Evolutionary conservation across 768 basidiomycete genomes (phyloP).

Genomic region (Tricholoma sp.): DNA sequence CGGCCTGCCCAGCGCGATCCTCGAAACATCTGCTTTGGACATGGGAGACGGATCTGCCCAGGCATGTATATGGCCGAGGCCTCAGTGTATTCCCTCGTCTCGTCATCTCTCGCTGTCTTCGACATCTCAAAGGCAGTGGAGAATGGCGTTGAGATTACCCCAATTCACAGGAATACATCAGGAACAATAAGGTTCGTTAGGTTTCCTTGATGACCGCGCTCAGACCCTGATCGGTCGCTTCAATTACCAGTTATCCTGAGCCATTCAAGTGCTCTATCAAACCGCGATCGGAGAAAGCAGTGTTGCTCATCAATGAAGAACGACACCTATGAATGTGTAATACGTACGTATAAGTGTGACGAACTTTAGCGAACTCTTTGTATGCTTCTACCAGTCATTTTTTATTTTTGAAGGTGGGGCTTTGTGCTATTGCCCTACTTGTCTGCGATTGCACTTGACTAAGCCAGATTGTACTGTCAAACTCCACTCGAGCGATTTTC

Average conservation of each 20-base stretch:
- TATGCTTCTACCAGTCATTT: too few species aligned
- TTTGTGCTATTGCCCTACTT: too few species aligned
- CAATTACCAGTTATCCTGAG: conserved; percentile 23
- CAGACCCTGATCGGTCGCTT: neutral
- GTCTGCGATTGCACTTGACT: too few species aligned
- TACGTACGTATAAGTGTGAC: too few species aligned
- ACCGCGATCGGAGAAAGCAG: conserved; percentile 25
- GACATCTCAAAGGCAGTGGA: conserved; percentile 40
- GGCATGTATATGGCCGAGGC: conserved; percentile 50
- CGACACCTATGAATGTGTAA: too few species aligned
- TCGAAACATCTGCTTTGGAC: conserved; percentile 39
- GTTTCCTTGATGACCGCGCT: neutral
- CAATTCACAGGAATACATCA: conserved; percentile 38
- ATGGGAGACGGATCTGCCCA: conserved; percentile 41
- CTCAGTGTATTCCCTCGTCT: conserved; percentile 39
- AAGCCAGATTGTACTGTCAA: too few species aligned
- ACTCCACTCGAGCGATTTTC: too few species aligned
- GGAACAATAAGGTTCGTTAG: conserved; percentile 35
- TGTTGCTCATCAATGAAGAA: conserved; percentile 21
- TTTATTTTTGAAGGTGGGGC: too few species aligned
- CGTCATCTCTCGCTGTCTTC: conserved; percentile 43
- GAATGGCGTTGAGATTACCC: conserved; percentile 40
- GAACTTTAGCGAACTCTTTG: too few species aligned
- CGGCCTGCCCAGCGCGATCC: conserved; percentile 35
- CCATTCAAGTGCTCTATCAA: conserved; percentile 30